Percentiles rank a stretch among this genome's conserved stretches.
Conservation (phyloP, 1,139 yeast genomes). For the Arxiozyma telluris region DNA sequence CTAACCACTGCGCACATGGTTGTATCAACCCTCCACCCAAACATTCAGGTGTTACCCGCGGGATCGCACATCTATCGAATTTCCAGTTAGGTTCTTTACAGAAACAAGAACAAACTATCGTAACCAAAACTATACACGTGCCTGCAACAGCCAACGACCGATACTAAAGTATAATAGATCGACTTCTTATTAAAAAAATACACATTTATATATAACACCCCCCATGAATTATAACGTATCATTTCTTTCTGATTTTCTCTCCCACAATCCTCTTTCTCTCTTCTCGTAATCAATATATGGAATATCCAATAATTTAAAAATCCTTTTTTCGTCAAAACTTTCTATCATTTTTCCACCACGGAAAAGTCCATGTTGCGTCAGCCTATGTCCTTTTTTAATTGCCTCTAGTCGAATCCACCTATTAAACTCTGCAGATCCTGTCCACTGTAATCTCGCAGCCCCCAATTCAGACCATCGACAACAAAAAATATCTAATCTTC, state of each 20-base stretch:
- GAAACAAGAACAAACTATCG: no score
- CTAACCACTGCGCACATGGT: no score
- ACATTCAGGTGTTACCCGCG: no score
- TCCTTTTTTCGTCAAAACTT: constrained; percentile 39
- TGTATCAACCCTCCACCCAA: no score
- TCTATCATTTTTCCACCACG: constrained; percentile 34
- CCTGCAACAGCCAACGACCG: no score
- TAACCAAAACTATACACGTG: no score
- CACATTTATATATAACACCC: no score
- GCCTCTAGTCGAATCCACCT: constrained; percentile 44
- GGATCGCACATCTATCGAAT: no score
- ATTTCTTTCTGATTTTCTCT: neutral
- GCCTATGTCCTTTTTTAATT: constrained; percentile 34
- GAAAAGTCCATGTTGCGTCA: constrained; percentile 46
- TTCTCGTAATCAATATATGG: constrained; percentile 39
- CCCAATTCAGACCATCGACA: constrained; percentile 46
- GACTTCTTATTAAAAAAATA: no score
- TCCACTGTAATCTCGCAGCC: constrained; percentile 46
- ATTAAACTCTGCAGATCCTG: constrained; percentile 51
- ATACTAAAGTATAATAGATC: no score
- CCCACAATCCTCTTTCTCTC: constrained; percentile 25
- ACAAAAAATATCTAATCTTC: constrained; percentile 48
- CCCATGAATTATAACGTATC: no score
- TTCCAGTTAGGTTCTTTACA: no score
- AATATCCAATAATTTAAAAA: constrained; percentile 41